Conservation (phyloP, 208 protist species). For the Herpetomonas samuelpessoai region DNA sequence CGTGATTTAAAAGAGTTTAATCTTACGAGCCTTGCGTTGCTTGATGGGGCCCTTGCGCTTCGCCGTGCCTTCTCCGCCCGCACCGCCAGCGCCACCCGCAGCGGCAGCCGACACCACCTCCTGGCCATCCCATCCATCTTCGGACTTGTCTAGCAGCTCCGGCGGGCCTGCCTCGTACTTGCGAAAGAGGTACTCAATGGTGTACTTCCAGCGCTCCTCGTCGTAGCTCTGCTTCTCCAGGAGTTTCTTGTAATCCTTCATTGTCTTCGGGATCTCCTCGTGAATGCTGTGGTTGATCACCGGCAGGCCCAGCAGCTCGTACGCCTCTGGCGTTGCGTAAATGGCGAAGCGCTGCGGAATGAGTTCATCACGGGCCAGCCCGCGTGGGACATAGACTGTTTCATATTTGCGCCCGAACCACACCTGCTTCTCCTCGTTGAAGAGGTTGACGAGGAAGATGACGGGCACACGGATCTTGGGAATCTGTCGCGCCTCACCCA, state of each 20-base stretch:
- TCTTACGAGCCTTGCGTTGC: conserved; percentile 87
- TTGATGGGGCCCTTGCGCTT: conserved; percentile 79
- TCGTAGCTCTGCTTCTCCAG: conserved; percentile 84
- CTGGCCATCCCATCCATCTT: conserved; percentile 70
- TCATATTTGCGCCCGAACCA: conserved; percentile 83
- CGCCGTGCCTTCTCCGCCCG: conserved; percentile 30
- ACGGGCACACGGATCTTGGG: conserved; percentile 71
- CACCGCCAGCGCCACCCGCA: conserved; percentile 19
- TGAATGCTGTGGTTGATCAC: conserved; percentile 80
- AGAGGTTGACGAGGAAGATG: conserved; percentile 87
- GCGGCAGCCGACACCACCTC: conserved; percentile 42
- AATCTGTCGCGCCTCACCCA: conserved; percentile 80
- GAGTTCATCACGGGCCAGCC: conserved; percentile 74
- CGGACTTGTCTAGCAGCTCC: conserved; percentile 66
- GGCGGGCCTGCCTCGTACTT: conserved; percentile 79
- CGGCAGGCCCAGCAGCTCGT: conserved; percentile 71
- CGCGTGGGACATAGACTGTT: conserved; percentile 76
- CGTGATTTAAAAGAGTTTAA: conserved; percentile 77
- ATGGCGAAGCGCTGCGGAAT: conserved; percentile 85
- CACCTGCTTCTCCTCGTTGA: conserved; percentile 50
- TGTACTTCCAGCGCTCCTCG: conserved; percentile 90
- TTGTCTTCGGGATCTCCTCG: conserved; percentile 77
- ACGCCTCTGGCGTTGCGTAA: conserved; percentile 87
- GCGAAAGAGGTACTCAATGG: conserved; percentile 89
- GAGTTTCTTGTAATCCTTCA: conserved; percentile 75